Conservation (phyloP, 2,329 filamentous ascomycete species). For the Geosmithia flava region DNA sequence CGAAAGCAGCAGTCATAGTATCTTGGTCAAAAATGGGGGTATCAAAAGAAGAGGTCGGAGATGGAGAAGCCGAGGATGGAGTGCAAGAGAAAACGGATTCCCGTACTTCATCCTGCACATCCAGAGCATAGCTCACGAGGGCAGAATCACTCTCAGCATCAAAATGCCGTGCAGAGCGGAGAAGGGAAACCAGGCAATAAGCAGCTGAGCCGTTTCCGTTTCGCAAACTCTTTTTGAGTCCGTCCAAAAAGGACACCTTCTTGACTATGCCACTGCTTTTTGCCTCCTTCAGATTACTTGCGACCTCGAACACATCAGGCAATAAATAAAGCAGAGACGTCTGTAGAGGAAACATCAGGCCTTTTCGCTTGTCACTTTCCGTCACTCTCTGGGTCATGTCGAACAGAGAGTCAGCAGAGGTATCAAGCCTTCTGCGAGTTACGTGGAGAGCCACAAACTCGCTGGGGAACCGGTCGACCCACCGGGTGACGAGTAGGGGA, state of each 20-base stretch:
- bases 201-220: constrained; percentile 55
- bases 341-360: constrained; percentile 49
- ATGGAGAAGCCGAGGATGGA: constrained; percentile 8
- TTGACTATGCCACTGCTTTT: constrained; percentile 52
- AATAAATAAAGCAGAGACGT: constrained; percentile 49
- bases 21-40: constrained; percentile 45
- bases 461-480: constrained; percentile 51
- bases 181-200: constrained; percentile 51
- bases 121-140: constrained; percentile 54
- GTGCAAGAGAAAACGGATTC: constrained; percentile 51
- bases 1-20: constrained; percentile 54
- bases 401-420: constrained; percentile 53
- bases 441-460: constrained; percentile 55
- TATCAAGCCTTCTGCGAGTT: constrained; percentile 48
- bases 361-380: constrained; percentile 43
- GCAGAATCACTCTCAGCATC: constrained; percentile 49
- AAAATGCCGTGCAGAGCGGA: constrained; percentile 53
- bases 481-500: constrained; percentile 51
- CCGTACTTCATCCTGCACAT: constrained; percentile 56
- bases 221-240: constrained; percentile 47
- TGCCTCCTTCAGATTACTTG: constrained; percentile 52
- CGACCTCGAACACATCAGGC: constrained; percentile 59
- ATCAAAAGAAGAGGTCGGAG: constrained; percentile 18
- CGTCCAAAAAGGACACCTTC: constrained; percentile 53
- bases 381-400: constrained; percentile 54